A percentile compares a stretch with the other conserved stretches of the same genome.
Conservation (phyloP, 108 stramenopile genomes). For the Nitzschia sp. region DNA sequence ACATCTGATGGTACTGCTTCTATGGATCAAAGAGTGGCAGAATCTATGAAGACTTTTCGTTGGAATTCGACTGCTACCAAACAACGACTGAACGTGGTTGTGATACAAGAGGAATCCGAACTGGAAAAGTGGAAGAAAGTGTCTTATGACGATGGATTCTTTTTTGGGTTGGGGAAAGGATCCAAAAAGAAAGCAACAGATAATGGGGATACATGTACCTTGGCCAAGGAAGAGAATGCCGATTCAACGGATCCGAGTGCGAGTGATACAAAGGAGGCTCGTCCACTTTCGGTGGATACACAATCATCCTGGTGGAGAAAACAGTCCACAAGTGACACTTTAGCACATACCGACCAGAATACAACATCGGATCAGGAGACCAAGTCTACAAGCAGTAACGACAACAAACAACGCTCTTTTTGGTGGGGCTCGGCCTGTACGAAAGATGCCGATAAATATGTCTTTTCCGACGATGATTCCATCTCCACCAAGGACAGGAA, state of each 20-base stretch:
- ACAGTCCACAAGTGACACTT: no score
- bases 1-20: no score
- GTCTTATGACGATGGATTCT: conserved; percentile 15
- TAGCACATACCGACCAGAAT: neutral
- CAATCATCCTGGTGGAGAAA: neutral
- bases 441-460: no score
- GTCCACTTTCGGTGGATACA: neutral
- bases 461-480: no score
- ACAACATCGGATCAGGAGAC: neutral
- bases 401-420: no score
- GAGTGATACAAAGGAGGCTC: neutral
- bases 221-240: neutral
- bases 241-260: neutral
- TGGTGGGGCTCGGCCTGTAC: no score
- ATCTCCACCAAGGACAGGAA: no score
- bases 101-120: conserved; percentile 4
- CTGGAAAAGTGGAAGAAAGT: conserved; percentile 27
- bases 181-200: neutral
- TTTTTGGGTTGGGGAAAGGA: conserved; percentile 3
- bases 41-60: no score
- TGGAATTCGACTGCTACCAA: neutral
- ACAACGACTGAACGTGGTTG: conserved; percentile 18
- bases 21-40: no score
- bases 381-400: no score
- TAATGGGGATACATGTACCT: neutral